Evolutionary conservation across 805 yeast genomes (phyloP), one percentile per base, ranked within the genome.

Genomic region (Zygosaccharomyces siamensis): DNA sequence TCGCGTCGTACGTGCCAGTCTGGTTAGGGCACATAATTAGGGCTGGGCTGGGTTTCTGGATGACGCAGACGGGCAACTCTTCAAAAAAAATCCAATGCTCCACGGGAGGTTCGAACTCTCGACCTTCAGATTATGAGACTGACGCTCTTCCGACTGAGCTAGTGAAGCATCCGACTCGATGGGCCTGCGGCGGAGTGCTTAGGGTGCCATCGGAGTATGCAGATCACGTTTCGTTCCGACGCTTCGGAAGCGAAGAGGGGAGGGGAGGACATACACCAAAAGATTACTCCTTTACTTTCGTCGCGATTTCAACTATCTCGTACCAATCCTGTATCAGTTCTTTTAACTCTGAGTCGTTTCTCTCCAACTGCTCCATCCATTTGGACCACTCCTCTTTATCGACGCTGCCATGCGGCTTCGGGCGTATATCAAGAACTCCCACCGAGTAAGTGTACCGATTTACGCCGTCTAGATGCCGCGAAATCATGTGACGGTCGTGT

Each of bases 71-170:
- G 20, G 20, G 20, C 20, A 18, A 18, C 20, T 18, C 20, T 18
- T 3, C 2, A 24, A 24, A 7, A 24, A 24, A 4, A 24, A 24
- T 1, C 1, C 8, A 6, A 39, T 64, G 70, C 71, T 66, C 67
- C 65, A 63, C 67, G 70, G 70, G 70, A 66, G 70, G 70, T 64
- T 67, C 70, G 70, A 67, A 66, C 70, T 66, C 69, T 67, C 70
- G 69, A 67, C 70, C 70, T 67, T 67, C 69, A 66, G 71, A 67
- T 67, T 68, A 69, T 68, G 72, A 69, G 72, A 68, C 73, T 68
- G 72, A 69, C 71, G 72, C 72, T 68, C 72, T 68, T 61, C 73
- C 73, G 68, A 68, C 72, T 68, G 71, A 67, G 72, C 72, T 68
- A 68, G 71, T 64, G 68, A 63, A 68, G 72, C 72, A 44, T 5